Evolutionary conservation across 305 asterid species (phyloP).

Genomic region (Striga hermonthica): DNA sequence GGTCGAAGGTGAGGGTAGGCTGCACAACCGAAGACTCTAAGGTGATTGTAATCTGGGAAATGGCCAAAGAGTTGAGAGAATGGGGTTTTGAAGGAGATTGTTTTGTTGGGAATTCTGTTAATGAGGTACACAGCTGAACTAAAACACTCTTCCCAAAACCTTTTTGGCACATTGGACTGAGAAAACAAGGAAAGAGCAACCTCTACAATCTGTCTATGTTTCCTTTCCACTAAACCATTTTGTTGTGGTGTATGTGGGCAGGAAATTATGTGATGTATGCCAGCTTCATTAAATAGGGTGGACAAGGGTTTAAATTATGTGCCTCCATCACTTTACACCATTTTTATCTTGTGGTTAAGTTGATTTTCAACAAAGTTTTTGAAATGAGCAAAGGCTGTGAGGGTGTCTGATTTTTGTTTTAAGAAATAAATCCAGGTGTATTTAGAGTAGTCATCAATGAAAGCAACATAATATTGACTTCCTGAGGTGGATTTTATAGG

Average conservation of each 20-base stretch:
- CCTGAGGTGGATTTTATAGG: too few relatives aligned
- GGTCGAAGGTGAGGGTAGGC: too few relatives aligned
- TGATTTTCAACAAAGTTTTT: not conserved
- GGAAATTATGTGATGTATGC: not conserved
- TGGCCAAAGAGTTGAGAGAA: too few relatives aligned
- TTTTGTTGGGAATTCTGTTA: not conserved
- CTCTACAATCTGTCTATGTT: not conserved
- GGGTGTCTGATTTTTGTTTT: too few relatives aligned
- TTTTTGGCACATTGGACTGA: too few relatives aligned
- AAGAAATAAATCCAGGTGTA: too few relatives aligned
- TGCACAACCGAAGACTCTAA: too few relatives aligned
- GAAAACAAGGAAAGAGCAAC: not conserved
- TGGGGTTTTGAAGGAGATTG: not conserved
- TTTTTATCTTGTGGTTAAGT: not conserved
- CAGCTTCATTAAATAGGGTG: not conserved
- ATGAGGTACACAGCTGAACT: not conserved
- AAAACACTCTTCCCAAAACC: not conserved
- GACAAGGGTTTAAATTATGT: not conserved
- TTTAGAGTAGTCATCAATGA: too few relatives aligned
- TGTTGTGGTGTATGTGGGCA: not conserved
- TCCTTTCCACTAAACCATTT: not conserved
- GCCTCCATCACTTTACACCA: not conserved
- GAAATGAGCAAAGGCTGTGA: not conserved
- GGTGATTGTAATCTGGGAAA: too few relatives aligned
- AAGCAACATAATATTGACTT: too few relatives aligned